Evolutionary conservation across 352 stramenopile genomes (phyloP).

Genomic region (Phytophthora fragariae): DNA sequence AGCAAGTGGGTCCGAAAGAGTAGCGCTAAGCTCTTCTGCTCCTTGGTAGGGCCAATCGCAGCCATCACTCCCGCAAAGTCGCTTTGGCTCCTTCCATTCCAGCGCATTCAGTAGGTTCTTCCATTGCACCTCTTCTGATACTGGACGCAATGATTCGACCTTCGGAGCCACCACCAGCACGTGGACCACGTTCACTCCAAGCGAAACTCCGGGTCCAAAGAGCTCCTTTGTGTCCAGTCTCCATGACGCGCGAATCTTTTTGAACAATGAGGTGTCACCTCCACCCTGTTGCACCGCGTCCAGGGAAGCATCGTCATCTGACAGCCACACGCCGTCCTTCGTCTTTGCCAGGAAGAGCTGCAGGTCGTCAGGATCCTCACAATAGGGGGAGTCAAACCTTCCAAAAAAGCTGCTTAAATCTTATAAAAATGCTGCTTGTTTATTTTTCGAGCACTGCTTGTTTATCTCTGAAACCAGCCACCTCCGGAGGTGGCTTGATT

Average conservation of each 20-base stretch:
- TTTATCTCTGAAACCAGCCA: no score
- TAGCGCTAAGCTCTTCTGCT: neutral
- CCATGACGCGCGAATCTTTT: no score
- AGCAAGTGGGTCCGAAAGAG: neutral
- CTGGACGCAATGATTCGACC: neutral
- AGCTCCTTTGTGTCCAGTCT: no score
- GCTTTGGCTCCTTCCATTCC: neutral
- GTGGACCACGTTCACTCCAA: neutral
- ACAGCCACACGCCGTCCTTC: neutral
- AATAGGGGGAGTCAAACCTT: no score
- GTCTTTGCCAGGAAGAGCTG: neutral
- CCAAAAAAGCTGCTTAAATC: no score
- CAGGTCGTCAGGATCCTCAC: neutral
- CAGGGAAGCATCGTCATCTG: neutral
- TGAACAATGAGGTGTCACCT: no score
- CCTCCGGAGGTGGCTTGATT: no score
- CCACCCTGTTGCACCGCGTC: neutral
- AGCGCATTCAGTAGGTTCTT: neutral
- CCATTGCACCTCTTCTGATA: neutral
- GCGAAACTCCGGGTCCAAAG: no score
- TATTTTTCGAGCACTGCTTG: no score
- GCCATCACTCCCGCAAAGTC: neutral
- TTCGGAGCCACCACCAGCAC: neutral
- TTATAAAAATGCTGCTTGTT: no score
- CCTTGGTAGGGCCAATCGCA: constrained; percentile 2